Base-by-base conservation (phyloP, 2,329 filamentous ascomycete species). In the Teratosphaeriaceae sp. region DNA sequence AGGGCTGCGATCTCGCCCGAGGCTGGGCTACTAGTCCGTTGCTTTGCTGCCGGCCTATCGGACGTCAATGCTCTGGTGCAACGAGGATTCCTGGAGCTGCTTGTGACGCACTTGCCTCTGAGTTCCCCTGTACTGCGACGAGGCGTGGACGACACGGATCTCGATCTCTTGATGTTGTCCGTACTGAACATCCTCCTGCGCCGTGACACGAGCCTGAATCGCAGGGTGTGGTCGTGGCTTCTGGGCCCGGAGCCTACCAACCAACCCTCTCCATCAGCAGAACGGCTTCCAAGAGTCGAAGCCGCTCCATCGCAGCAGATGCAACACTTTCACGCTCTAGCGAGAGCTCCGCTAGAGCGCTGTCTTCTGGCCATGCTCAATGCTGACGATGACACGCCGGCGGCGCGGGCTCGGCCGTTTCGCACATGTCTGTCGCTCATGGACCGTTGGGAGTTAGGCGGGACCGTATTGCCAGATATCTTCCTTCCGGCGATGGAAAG, bases 371-470 rank as follows among this genome's bases (percentile, higher is more conserved):
- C 78, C 36, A 85, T 94, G 80, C 83, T 97, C 47, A 74, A 76
- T 36, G 68, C 73, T 15, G 66, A 72, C 31, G 69, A 70, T 33
- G 62, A 57, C 4, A 71, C 71, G 42, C 76, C 84, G 1, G 64
- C 75, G 0, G 86, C 94, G 57, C 76, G 82, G 60, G 87, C 88
- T 16, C 81, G 82, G 29, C 90, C 92, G 0, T 96, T 94, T 60
- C 82, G 89, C 44, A 87, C 97, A 49, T 94, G 88, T 57, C 75
- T 97, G 2, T 96, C 94, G 13, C 72, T 98, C 40, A 97, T 98
- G 92, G 92, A 98, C 65, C 82, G 89, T 45, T 97, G 88, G 89
- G 92, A 98, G 62, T 90, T 98, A 51, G 92, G 92, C 22, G 88
- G 88, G 1, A 73, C 90, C 15, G 81, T 98, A 36, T 84, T 97